These are phyloP conservation scores for Cicer pinnatifidum DNA, from an alignment of 306 rosid species.

Conservation along the genomic window DNA sequence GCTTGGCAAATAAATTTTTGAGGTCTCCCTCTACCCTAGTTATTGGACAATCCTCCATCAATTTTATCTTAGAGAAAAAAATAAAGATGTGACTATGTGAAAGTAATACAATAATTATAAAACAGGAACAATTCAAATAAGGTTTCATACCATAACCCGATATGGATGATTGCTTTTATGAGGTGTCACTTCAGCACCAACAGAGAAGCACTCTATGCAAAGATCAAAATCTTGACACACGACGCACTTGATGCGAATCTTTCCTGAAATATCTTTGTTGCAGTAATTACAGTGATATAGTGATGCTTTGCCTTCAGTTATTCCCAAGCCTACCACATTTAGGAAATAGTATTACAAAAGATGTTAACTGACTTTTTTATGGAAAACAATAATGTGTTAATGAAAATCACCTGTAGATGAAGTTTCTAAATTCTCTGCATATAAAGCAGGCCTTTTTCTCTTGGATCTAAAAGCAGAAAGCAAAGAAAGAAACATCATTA, in stretches of 20 bases:
- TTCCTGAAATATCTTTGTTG: constrained; percentile 90
- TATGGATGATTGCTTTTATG: constrained; percentile 87
- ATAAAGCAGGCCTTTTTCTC: constrained; percentile 59
- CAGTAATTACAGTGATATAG: constrained; percentile 93
- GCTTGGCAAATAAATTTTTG: background rate
- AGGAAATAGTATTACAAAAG: constrained; percentile 25
- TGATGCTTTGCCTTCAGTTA: constrained; percentile 71
- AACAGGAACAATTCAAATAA: constrained; percentile 6
- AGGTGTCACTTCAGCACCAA: constrained; percentile 88
- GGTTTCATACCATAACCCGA: constrained; percentile 61
- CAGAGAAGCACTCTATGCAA: constrained; percentile 76
- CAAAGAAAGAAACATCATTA: constrained; percentile 31
- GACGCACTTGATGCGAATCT: constrained; percentile 78
- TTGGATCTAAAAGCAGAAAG: constrained; percentile 56
- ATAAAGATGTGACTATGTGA: constrained; percentile 2
- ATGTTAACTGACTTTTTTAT: background rate
- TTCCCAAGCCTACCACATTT: constrained; percentile 63
- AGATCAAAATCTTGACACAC: constrained; percentile 93
- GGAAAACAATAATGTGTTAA: background rate
- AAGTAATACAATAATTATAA: constrained; percentile 38
- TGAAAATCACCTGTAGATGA: constrained; percentile 48
- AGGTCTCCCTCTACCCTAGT: background rate
- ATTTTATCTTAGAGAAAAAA: constrained; percentile 12
- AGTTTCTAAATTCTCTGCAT: constrained; percentile 50
- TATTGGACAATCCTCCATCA: constrained; percentile 15